Base-by-base conservation (phyloP, 176 grass and related monocot species). In the Melocanna baccifera region DNA sequence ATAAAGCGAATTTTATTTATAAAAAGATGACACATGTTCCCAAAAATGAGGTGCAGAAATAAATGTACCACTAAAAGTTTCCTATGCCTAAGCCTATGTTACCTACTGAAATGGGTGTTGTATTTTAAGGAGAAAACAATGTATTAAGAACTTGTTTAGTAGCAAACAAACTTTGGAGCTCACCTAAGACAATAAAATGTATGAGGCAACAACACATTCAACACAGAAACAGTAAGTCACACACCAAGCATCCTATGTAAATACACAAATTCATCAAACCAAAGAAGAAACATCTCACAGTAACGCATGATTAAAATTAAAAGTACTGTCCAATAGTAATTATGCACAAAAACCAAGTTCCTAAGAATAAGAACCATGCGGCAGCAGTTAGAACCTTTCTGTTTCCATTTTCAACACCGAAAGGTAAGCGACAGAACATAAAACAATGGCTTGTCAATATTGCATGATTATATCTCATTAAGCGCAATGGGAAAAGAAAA, bases 101-200 rank as follows among this genome's bases (percentile, higher is more conserved):
- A 64, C 13, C 45, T 56, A 81, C 76, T 52, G 48, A 56, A 69
- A 64, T 50, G 4, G 28, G 12, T 32, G 23, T 41, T 64, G 56
- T 19, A 53, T 7, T 62, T 43, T 52, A 16, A 55, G 25, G 45
- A 30, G 26, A 51, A 86, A 12, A 66, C 6, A 34, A 66, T 65
- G 9, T n/a, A 25, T 73, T 53, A 73, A 36, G 45, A 39, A 58
- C 23, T 18, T 59, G 18, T 14, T 58, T 61, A 23, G 6, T 23
- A 83, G 23, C 37, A 76, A 85, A 76, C 63, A 85, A 77, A 23
- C 25, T 61, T 42, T 47, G 22, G 12, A 86, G 30, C 13, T 50
- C 40, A 62, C 37, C 11, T n/a, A 59, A 30, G 36, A 71, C 25
- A 71, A 50, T 22, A 46, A n/a, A n/a, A n/a, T n/a, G n/a, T 71